Conservation (phyloP, 2,329 filamentous ascomycete genomes). For the Sodiomyces alkalinus region DNA sequence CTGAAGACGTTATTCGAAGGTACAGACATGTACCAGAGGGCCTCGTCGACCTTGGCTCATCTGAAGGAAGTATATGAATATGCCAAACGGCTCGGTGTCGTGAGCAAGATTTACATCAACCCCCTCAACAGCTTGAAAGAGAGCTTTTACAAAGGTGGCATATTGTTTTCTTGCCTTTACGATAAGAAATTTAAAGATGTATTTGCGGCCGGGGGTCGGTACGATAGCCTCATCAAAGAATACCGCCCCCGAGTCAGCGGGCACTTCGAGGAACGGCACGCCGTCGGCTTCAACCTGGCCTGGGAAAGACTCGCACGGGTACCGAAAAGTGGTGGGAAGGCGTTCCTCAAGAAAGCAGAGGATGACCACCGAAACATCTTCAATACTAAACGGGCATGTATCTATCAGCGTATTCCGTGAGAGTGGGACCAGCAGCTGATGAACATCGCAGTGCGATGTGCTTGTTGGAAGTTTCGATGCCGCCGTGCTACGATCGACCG, state of each 20-base stretch:
- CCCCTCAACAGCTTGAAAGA: constrained; percentile 83
- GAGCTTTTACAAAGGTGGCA: constrained; percentile 71
- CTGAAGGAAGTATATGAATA: constrained; percentile 66
- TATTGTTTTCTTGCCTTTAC: constrained; percentile 82
- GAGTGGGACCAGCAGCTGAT: constrained; percentile 2
- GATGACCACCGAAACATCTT: constrained; percentile 47
- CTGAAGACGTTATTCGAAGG: constrained; percentile 46
- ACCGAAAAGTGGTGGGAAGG: constrained; percentile 35
- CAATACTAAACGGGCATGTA: constrained; percentile 45
- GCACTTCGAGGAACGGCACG: constrained; percentile 53
- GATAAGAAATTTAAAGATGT: constrained; percentile 74
- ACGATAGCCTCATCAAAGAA: constrained; percentile 77
- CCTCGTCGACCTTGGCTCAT: constrained; percentile 63
- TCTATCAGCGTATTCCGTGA: background rate
- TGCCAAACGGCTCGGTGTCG: constrained; percentile 58
- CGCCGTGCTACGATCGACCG: constrained; percentile 56
- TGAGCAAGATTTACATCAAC: constrained; percentile 66
- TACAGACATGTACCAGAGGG: constrained; percentile 55
- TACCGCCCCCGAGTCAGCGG: constrained; percentile 56
- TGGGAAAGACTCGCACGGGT: constrained; percentile 70
- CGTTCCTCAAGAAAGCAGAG: constrained; percentile 55
- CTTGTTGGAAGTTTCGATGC: constrained; percentile 80
- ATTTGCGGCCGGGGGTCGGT: constrained; percentile 84
- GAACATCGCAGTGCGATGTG: constrained; percentile 60
- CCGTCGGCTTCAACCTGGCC: constrained; percentile 81